These are phyloP conservation scores for Orbilia blumenaviensis DNA, from an alignment of 2,329 filamentous ascomycete genomes.

Conservation along the genomic window DNA sequence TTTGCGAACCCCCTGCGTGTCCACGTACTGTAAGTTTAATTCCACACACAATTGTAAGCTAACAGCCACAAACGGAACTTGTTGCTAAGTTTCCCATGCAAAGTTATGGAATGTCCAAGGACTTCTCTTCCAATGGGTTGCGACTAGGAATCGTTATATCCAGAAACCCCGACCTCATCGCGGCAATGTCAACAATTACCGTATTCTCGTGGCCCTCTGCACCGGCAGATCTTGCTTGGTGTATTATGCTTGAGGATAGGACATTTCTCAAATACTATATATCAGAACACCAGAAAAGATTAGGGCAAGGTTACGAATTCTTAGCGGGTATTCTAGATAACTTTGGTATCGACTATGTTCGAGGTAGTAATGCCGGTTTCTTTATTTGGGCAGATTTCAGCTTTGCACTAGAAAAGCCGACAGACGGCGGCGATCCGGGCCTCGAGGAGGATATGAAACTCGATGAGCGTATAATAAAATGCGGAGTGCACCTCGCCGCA, in stretches of 20 bases:
- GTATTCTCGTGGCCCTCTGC: slow-evolving; percentile 65
- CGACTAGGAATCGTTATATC: slow-evolving; percentile 66
- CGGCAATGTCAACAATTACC: slow-evolving; percentile 61
- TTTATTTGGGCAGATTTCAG: slow-evolving; percentile 68
- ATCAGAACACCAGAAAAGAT: slow-evolving; percentile 61
- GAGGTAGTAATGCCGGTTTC: slow-evolving; percentile 67
- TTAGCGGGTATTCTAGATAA: slow-evolving; percentile 60
- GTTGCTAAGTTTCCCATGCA: background rate
- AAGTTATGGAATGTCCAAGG: slow-evolving; percentile 64
- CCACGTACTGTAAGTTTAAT: slow-evolving; percentile 62
- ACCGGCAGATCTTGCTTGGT: slow-evolving; percentile 62
- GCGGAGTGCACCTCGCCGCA: slow-evolving; percentile 60
- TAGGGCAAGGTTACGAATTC: slow-evolving; percentile 62
- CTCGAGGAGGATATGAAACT: slow-evolving; percentile 58
- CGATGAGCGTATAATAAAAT: slow-evolving; percentile 60
- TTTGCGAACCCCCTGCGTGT: slow-evolving; percentile 65
- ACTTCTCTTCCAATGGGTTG: slow-evolving; percentile 69
- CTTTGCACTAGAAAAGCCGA: slow-evolving; percentile 11
- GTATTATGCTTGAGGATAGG: slow-evolving; percentile 63
- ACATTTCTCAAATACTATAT: slow-evolving; percentile 64
- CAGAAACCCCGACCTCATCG: slow-evolving; percentile 62
- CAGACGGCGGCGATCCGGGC: slow-evolving; percentile 9
- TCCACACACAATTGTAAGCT: too few species aligned
- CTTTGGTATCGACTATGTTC: slow-evolving; percentile 64
- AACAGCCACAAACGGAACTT: too few species aligned